Base-by-base conservation (phyloP, 805 yeast genomes). In the Danielia reshetovae region DNA sequence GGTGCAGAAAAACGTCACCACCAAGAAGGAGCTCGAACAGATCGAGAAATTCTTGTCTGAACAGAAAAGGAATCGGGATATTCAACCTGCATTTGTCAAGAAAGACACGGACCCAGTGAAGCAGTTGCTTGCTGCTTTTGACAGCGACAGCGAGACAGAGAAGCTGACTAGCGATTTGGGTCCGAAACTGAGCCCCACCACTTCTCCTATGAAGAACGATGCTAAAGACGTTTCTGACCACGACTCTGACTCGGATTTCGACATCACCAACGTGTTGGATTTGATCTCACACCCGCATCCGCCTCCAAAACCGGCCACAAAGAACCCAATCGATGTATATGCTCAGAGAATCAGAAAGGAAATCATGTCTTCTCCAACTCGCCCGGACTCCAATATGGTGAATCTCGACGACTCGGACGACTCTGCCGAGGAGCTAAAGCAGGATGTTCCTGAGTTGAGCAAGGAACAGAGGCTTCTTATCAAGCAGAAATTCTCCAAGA, bases 61-160 rank as follows among this genome's bases (percentile, higher is more conserved):
- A 5, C 60, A 62, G 41, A 67, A 64, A 34, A 43, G 68, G 31
- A 51, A 49, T 13, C 37, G 42, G 19, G 49, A 48, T 40, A 58
- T 63, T 18, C 54, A 57, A 34, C 70, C 70, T 1, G 49, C 41
- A 17, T 62, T 60, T 34, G 35, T 41, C 14, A 53, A 42, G 25
- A 54, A 54, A 30, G 45, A 48, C 2, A 32, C 36, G 12, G 57
- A 64, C 40, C 56, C 68, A 5, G 55, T 55, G 25, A 52, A 55
- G 18, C 49, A 50, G 23, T 55, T 68, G 22, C 38, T 67, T 8
- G 48, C 54, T 9, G 69, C 62, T 9, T 67, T 67, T 34, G 52
- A 57, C 10, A 46, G 49, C 18, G 60, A 54, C 24, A 48, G 45
- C 28, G 61, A 51, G 19, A 28, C 24, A 8, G 40, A 38, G 3